Percentiles rank a stretch among this genome's conserved stretches.
phyloP scores from a whole-genome alignment of 2,329 filamentous ascomycete genomes.

The Hymenoscyphus scutula region DNA sequence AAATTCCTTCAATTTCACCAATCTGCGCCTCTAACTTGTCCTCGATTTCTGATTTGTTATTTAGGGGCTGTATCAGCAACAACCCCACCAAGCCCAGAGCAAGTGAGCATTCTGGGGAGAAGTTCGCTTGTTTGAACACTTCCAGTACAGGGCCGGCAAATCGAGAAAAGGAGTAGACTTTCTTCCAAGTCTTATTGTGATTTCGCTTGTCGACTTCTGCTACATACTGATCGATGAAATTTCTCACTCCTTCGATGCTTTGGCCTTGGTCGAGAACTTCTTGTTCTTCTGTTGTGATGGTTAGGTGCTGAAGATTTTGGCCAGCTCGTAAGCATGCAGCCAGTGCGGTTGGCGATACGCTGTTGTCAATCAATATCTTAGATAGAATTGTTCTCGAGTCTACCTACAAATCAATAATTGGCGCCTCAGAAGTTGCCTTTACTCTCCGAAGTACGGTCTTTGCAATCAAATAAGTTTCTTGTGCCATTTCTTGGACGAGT shows the following conservation, averaged over 20 bases:
- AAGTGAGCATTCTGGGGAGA: conserved; percentile 7
- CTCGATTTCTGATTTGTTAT: conserved; percentile 7
- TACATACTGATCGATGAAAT: conserved; percentile 3
- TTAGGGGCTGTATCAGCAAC: conserved; percentile 4
- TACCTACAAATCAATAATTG: neutral
- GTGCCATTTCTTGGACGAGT: conserved; percentile 1
- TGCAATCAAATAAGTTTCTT: conserved; percentile 4
- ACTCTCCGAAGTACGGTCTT: conserved; percentile 2
- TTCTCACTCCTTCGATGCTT: neutral
- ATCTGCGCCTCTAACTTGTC: conserved; percentile 3
- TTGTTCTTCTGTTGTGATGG: neutral
- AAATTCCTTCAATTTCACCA: neutral
- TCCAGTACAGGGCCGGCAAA: conserved; percentile 7
- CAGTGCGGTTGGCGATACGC: neutral
- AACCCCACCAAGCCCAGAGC: neutral
- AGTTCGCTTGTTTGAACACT: neutral
- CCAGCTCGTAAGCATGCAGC: neutral
- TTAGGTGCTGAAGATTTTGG: neutral
- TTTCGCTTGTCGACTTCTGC: neutral
- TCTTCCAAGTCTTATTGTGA: conserved; percentile 5
- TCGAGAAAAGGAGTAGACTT: conserved; percentile 1
- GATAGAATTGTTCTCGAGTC: neutral
- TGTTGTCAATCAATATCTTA: neutral
- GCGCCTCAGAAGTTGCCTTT: neutral
- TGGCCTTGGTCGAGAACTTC: conserved; percentile 1